A percentile compares a stretch with the other conserved stretches of the same genome.
phyloP scores from a whole-genome alignment of 2,329 filamentous ascomycete genomes.

The Trichoderma cornu-damae region DNA sequence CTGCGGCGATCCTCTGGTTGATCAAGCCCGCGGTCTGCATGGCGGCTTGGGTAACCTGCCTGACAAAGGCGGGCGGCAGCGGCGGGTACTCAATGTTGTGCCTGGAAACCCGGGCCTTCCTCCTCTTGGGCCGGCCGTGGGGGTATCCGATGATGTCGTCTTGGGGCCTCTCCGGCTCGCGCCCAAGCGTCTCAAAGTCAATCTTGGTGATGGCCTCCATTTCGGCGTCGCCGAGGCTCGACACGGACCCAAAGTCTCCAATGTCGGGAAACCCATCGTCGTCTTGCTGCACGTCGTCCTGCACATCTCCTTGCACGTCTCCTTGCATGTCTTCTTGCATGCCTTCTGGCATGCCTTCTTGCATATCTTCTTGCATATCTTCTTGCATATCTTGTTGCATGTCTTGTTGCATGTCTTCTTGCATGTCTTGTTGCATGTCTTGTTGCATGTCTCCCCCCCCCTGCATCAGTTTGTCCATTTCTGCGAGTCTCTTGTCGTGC shows the following conservation, averaged over 20 bases:
- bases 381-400: no score
- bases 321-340: background rate
- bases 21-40: slow-evolving; percentile 59
- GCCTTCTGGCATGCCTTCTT: no score
- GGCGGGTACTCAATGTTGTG: slow-evolving; percentile 72
- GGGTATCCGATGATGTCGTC: slow-evolving; percentile 9
- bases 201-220: slow-evolving; percentile 10
- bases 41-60: slow-evolving; percentile 66
- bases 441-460: no score
- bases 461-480: no score
- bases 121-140: slow-evolving; percentile 21
- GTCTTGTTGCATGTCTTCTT: no score
- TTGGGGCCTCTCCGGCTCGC: background rate
- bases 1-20: slow-evolving; percentile 65
- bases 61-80: slow-evolving; percentile 67
- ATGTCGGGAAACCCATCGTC: background rate
- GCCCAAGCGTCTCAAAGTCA: slow-evolving; percentile 7
- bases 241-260: background rate
- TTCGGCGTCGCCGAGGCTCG: slow-evolving; percentile 3
- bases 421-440: no score
- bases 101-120: slow-evolving; percentile 52
- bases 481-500: background rate
- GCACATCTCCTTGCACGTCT: background rate
- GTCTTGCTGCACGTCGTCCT: background rate
- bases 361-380: no score